Percentiles rank a stretch among this genome's conserved stretches.
Evolutionary conservation across 768 basidiomycete genomes (phyloP).

Genomic region (Suillus fuscotomentosus): DNA sequence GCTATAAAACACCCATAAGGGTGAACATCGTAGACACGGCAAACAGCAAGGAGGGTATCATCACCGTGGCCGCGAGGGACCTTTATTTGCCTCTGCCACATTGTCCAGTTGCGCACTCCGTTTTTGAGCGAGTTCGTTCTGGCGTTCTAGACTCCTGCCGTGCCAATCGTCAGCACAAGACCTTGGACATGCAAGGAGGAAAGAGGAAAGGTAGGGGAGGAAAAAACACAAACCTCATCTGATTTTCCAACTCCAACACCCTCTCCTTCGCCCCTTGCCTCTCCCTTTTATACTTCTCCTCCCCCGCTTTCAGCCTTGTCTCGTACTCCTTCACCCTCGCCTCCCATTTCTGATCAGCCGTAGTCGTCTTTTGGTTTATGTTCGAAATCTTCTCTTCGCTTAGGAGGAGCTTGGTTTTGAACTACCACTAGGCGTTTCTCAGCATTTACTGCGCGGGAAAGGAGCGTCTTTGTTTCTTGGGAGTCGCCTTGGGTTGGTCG

Average conservation of each 20-base stretch:
- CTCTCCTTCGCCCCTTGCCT: slow-evolving; percentile 92
- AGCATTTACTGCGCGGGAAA: slow-evolving; percentile 75
- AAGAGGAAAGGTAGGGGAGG: not conserved
- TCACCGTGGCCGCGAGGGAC: not conserved
- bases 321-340: slow-evolving; percentile 95
- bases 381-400: slow-evolving; percentile 83
- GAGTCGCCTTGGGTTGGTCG: slow-evolving; percentile 59
- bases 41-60: not conserved
- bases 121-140: slow-evolving; percentile 77
- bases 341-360: slow-evolving; percentile 89
- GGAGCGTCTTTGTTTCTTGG: slow-evolving; percentile 68
- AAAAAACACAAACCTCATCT: slow-evolving; percentile 53
- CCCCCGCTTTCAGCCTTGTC: slow-evolving; percentile 71
- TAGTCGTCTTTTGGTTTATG: slow-evolving; percentile 68
- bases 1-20: not conserved
- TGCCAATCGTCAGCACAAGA: not conserved
- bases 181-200: not conserved
- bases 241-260: slow-evolving; percentile 65
- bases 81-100: slow-evolving; percentile 29
- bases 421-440: slow-evolving; percentile 86
- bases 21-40: not conserved
- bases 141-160: slow-evolving; percentile 70
- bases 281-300: slow-evolving; percentile 92
- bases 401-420: slow-evolving; percentile 77
- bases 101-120: slow-evolving; percentile 44